Conservation (phyloP, 2,329 filamentous ascomycete species). For the Apiospora hydei region DNA sequence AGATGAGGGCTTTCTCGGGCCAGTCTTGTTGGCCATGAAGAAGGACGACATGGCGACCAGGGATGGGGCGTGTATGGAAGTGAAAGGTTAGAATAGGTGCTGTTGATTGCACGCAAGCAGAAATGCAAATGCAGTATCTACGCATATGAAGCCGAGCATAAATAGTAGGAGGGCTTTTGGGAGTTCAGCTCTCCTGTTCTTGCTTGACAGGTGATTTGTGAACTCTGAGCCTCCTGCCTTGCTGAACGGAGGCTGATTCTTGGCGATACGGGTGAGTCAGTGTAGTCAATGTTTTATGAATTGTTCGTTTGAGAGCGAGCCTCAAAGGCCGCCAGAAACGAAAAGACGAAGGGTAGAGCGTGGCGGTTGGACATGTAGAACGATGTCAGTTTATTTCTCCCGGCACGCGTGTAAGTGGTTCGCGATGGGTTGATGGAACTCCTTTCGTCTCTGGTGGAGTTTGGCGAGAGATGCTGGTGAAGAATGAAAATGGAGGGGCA, state of each 20-base stretch:
- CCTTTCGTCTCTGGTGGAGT: slow-evolving; percentile 11
- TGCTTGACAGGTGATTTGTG: not conserved
- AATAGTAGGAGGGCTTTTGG: not conserved
- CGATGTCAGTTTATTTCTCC: not conserved
- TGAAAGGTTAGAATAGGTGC: not conserved
- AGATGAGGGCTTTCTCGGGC: slow-evolving; percentile 43
- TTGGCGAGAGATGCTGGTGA: slow-evolving; percentile 17
- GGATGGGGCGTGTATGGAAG: not conserved
- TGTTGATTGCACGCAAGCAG: not conserved
- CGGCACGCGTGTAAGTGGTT: slow-evolving; percentile 11
- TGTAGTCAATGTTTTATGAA: not conserved
- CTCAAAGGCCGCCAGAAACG: not conserved
- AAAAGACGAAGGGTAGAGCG: not conserved
- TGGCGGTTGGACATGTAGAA: not conserved
- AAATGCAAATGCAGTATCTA: not conserved
- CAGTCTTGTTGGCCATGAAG: slow-evolving; percentile 50
- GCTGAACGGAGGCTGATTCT: not conserved
- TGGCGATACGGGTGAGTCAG: not conserved
- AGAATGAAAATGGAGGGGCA: slow-evolving; percentile 26
- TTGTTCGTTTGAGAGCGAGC: not conserved
- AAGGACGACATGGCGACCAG: slow-evolving; percentile 54
- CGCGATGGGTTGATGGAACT: slow-evolving; percentile 16
- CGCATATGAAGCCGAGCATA: not conserved
- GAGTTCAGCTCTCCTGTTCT: not conserved
- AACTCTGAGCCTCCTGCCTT: not conserved